Evolutionary conservation across 805 yeast species (phyloP).

Genomic region (Pichia manshurica): DNA sequence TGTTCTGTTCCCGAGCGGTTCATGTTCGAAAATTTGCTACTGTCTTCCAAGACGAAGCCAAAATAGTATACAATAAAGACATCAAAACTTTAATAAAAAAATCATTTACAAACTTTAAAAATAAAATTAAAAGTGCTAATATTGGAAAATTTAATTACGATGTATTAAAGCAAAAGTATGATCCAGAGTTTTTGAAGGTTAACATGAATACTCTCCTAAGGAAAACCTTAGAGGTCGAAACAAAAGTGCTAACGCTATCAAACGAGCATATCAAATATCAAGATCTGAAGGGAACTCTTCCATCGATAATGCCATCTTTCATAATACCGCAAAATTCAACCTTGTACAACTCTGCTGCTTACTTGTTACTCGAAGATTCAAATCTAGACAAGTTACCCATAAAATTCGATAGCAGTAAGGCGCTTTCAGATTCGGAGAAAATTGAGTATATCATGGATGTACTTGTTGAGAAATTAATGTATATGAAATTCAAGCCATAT

Average conservation of each 20-base stretch:
- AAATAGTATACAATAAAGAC: constrained; percentile 2
- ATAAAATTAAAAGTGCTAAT: constrained; percentile 6
- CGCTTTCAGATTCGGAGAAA: not conserved
- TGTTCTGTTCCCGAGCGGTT: not conserved
- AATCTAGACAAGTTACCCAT: constrained; percentile 14
- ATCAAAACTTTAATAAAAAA: constrained; percentile 11
- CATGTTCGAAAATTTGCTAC: constrained; percentile 4
- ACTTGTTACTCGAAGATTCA: constrained; percentile 12
- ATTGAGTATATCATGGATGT: constrained; percentile 18
- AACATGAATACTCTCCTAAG: constrained; percentile 8
- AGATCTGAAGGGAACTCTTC: constrained; percentile 5
- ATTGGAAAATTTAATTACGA: constrained; percentile 10
- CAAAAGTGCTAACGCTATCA: constrained; percentile 3
- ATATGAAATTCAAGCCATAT: constrained; percentile 28
- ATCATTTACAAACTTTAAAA: constrained; percentile 12
- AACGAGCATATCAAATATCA: constrained; percentile 6
- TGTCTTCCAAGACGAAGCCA: not conserved
- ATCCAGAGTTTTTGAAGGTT: constrained; percentile 9
- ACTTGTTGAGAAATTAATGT: constrained; percentile 26
- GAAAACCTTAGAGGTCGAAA: constrained; percentile 9
- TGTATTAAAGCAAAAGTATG: constrained; percentile 10
- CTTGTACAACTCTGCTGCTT: constrained; percentile 9
- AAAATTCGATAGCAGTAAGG: constrained; percentile 5
- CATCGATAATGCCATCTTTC: constrained; percentile 7
- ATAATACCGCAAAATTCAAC: constrained; percentile 15